These are phyloP conservation scores for Carallia pectinifolia DNA, from an alignment of 345 rosid genomes.

Conservation along the genomic window DNA sequence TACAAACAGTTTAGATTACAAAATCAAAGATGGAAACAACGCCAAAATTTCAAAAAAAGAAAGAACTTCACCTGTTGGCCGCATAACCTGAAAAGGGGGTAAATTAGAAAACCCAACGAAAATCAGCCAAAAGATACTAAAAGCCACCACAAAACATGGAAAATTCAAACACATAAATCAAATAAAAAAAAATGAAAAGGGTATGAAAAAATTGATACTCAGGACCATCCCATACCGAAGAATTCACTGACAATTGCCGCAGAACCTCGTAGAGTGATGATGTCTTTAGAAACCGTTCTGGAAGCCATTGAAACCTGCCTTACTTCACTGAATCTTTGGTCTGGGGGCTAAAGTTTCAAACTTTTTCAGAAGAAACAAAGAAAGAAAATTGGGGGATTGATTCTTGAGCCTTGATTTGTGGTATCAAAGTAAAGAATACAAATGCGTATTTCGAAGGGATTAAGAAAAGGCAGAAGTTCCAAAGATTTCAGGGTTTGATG, in stretches of 20 bases:
- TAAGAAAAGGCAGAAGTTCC: too few relatives aligned
- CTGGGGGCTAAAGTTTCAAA: slow-evolving; percentile 37
- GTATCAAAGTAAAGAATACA: too few relatives aligned
- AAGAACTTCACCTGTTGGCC: slow-evolving; percentile 67
- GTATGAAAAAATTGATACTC: background rate
- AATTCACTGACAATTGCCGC: slow-evolving; percentile 98
- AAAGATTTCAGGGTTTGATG: background rate
- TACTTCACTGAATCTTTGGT: too few relatives aligned
- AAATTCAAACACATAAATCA: background rate
- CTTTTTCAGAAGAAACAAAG: slow-evolving; percentile 38
- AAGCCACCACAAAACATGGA: background rate
- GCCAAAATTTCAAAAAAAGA: slow-evolving; percentile 2
- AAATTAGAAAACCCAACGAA: background rate
- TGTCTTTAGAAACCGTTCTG: slow-evolving; percentile 73
- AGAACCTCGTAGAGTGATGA: slow-evolving; percentile 94
- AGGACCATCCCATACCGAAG: slow-evolving; percentile 48
- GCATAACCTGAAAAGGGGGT: slow-evolving; percentile 69
- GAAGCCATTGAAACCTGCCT: slow-evolving; percentile 80
- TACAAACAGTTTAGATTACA: background rate
- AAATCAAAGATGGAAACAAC: background rate
- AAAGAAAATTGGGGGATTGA: too few relatives aligned
- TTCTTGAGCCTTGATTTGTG: too few relatives aligned
- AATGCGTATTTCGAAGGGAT: too few relatives aligned
- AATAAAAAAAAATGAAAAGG: background rate
- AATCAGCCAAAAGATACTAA: slow-evolving; percentile 8